These are phyloP conservation scores for Globisporangium mamillatum DNA, from an alignment of 352 stramenopile genomes.

Conservation along the genomic window DNA sequence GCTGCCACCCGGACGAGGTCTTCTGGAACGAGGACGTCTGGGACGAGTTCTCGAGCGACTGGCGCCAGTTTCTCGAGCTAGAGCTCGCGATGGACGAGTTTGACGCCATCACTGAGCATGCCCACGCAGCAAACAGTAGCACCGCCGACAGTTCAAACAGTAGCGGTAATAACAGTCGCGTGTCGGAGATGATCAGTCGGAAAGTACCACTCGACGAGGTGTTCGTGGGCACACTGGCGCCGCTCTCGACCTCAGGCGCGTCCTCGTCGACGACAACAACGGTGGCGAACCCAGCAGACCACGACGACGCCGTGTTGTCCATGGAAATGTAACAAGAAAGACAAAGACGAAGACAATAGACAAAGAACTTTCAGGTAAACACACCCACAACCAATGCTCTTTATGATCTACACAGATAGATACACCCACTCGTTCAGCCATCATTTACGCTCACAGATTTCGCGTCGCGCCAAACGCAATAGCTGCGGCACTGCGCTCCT, in stretches of 20 bases:
- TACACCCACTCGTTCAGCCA: background rate
- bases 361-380: background rate
- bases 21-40: constrained; percentile 55
- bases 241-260: constrained; percentile 5
- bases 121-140: constrained; percentile 7
- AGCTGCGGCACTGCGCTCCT: background rate
- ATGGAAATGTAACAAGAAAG: constrained; percentile 13
- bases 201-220: constrained; percentile 39
- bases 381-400: background rate
- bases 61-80: constrained; percentile 44
- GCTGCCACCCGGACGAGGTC: constrained; percentile 35
- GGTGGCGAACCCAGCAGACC: background rate
- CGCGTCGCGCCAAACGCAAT: background rate
- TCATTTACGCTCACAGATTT: background rate
- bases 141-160: constrained; percentile 16
- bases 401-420: constrained; percentile 1
- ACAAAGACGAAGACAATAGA: background rate
- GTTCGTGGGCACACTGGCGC: constrained; percentile 31
- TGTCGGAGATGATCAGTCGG: constrained; percentile 15
- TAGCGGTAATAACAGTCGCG: constrained; percentile 2
- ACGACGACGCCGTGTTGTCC: constrained; percentile 1
- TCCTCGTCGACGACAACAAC: background rate
- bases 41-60: constrained; percentile 56
- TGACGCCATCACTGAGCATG: constrained; percentile 28
- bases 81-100: constrained; percentile 62